Evolutionary conservation across 2,329 filamentous ascomycete species (phyloP).

Genomic region (Fusarium dlaminii): DNA sequence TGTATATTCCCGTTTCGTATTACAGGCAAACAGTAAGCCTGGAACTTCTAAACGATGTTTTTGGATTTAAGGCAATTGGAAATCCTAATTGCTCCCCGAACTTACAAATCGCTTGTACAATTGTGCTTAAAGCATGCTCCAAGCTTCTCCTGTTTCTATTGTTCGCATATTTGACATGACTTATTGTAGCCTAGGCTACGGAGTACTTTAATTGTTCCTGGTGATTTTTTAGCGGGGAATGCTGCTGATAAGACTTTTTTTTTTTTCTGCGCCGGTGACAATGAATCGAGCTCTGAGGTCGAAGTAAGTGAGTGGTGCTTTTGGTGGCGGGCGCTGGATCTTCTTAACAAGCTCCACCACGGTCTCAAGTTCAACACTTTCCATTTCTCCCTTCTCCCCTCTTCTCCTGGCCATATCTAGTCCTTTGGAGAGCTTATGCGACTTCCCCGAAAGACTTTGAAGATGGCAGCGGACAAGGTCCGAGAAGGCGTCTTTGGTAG

Average conservation of each 20-base stretch:
- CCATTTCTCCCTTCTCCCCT: conserved; percentile 7
- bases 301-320: not conserved
- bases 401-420: conserved; percentile 5
- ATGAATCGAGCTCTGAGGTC: not conserved
- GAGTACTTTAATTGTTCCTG: not conserved
- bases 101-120: not conserved
- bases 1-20: not conserved
- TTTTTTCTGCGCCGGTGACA: not conserved
- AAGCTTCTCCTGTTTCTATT: not conserved
- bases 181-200: conserved; percentile 5
- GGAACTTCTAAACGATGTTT: not conserved
- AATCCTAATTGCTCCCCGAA: not conserved
- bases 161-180: not conserved
- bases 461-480: conserved; percentile 63
- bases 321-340: conserved; percentile 24
- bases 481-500: conserved; percentile 69
- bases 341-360: conserved; percentile 27
- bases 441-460: conserved; percentile 48
- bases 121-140: not conserved
- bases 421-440: conserved; percentile 43
- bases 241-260: conserved; percentile 29
- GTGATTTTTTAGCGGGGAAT: conserved; percentile 21
- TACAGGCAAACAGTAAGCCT: not conserved
- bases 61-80: not conserved
- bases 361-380: conserved; percentile 9